A percentile compares a stretch with the other conserved stretches of the same genome.
These are phyloP conservation scores for Mucor piriformis DNA, from an alignment of 371 early-diverging fungal genomes.

Conservation along the genomic window DNA sequence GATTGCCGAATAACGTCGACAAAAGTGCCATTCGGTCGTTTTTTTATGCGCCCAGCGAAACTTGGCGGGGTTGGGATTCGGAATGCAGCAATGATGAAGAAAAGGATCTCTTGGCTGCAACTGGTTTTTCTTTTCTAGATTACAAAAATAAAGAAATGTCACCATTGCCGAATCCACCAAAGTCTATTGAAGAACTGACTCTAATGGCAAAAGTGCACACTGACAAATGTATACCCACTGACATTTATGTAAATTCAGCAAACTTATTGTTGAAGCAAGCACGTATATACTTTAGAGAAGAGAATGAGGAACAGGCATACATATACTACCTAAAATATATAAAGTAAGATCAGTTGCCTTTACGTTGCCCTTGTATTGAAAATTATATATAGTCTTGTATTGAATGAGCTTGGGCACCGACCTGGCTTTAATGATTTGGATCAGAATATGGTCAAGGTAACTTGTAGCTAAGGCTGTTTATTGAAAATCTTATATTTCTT, in stretches of 20 bases:
- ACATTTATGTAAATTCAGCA: constrained; percentile 57
- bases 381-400: constrained; percentile 43
- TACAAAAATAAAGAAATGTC: background rate
- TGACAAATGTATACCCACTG: constrained; percentile 48
- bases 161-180: constrained; percentile 11
- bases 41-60: too few relatives aligned
- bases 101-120: constrained; percentile 17
- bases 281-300: constrained; percentile 49
- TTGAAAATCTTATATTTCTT: background rate
- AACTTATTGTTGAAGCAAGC: constrained; percentile 55
- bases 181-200: constrained; percentile 40
- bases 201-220: constrained; percentile 33
- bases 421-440: constrained; percentile 34
- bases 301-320: constrained; percentile 54
- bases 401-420: constrained; percentile 53
- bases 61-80: too few relatives aligned
- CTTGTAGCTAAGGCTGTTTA: background rate
- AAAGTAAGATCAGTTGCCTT: constrained; percentile 37
- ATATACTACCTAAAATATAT: constrained; percentile 53
- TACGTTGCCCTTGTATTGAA: background rate
- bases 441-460: constrained; percentile 6
- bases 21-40: too few relatives aligned
- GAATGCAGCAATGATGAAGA: background rate
- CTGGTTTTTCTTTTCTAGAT: background rate
- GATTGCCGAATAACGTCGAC: too few relatives aligned